phyloP scores from a whole-genome alignment of 2,329 filamentous ascomycete genomes.

The Hypoxylon sp. region DNA sequence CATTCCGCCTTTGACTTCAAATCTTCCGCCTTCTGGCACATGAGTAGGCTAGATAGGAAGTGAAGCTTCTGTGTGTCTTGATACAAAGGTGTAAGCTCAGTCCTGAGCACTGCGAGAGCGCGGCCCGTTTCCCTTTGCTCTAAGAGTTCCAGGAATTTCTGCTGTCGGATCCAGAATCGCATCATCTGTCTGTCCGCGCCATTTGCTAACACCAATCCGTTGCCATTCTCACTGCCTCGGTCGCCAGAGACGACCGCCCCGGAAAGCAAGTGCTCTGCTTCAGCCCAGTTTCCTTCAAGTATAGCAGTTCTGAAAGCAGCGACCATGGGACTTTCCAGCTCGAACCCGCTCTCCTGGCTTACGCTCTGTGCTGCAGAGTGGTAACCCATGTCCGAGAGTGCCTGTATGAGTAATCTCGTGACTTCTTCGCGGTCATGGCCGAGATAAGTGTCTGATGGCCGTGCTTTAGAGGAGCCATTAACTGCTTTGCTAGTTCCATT shows the following conservation, averaged over 20 bases:
- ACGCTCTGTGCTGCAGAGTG: conserved; percentile 80
- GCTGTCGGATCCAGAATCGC: conserved; percentile 89
- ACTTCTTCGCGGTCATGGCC: conserved; percentile 95
- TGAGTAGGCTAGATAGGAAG: conserved; percentile 88
- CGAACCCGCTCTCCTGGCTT: conserved; percentile 85
- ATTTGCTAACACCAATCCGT: conserved; percentile 80
- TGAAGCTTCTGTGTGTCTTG: conserved; percentile 84
- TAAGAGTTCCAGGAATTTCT: conserved; percentile 94
- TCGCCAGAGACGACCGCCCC: conserved; percentile 62
- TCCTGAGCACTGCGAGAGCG: conserved; percentile 86
- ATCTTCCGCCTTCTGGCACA: conserved; percentile 86
- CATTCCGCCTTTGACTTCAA: conserved; percentile 83
- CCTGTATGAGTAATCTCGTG: conserved; percentile 91
- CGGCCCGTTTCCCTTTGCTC: conserved; percentile 80
- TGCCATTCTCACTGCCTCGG: conserved; percentile 54
- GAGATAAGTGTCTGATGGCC: conserved; percentile 69
- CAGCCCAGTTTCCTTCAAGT: conserved; percentile 82
- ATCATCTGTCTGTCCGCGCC: conserved; percentile 83
- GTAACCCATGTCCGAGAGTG: conserved; percentile 90
- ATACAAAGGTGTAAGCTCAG: conserved; percentile 88
- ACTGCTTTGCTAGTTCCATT: conserved; percentile 66
- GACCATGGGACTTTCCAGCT: conserved; percentile 88
- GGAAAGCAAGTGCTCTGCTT: conserved; percentile 86
- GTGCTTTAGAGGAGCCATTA: conserved; percentile 67
- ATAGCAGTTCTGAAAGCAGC: conserved; percentile 88